phyloP scores from a whole-genome alignment of 306 rosid genomes.

The Begonia peltatifolia region DNA sequence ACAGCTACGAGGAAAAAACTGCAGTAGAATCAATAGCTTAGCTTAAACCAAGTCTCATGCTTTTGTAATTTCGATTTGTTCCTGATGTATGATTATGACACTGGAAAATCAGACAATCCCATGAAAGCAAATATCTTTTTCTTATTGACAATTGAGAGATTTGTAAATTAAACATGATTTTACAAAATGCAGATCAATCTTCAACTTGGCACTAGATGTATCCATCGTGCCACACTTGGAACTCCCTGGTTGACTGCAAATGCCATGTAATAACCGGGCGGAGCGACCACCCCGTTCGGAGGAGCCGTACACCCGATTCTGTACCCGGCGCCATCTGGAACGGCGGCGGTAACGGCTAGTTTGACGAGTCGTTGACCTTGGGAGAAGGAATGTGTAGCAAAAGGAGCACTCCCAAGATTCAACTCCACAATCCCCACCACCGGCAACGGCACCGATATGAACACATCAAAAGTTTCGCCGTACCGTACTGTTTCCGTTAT shows the following conservation, averaged over 20 bases:
- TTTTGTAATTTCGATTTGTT: too few relatives aligned
- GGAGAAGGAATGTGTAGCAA: slow-evolving; percentile 75
- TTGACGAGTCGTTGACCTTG: slow-evolving; percentile 85
- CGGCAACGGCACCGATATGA: slow-evolving; percentile 38
- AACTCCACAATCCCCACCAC: slow-evolving; percentile 72
- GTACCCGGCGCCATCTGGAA: slow-evolving; percentile 32
- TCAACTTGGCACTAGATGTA: slow-evolving; percentile 20
- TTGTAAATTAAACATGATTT: too few relatives aligned
- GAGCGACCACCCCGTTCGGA: slow-evolving; percentile 52
- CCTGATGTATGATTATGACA: too few relatives aligned
- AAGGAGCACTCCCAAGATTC: slow-evolving; percentile 59
- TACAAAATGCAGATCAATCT: too few relatives aligned
- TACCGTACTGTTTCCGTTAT: slow-evolving; percentile 41
- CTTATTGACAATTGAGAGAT: too few relatives aligned
- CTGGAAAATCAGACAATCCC: too few relatives aligned
- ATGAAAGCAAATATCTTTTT: too few relatives aligned
- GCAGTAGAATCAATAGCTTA: slow-evolving; percentile 1
- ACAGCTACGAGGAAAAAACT: not conserved
- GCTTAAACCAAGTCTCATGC: not conserved
- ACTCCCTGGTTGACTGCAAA: slow-evolving; percentile 83
- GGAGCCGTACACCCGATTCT: slow-evolving; percentile 50
- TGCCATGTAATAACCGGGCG: slow-evolving; percentile 85
- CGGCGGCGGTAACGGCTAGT: slow-evolving; percentile 30
- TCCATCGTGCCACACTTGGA: slow-evolving; percentile 80
- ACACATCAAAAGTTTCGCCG: slow-evolving; percentile 38